A percentile compares a stretch with the other conserved stretches of the same genome.
Conservation (phyloP, 2,329 filamentous ascomycete species). For the Sarocladium kiliense region DNA sequence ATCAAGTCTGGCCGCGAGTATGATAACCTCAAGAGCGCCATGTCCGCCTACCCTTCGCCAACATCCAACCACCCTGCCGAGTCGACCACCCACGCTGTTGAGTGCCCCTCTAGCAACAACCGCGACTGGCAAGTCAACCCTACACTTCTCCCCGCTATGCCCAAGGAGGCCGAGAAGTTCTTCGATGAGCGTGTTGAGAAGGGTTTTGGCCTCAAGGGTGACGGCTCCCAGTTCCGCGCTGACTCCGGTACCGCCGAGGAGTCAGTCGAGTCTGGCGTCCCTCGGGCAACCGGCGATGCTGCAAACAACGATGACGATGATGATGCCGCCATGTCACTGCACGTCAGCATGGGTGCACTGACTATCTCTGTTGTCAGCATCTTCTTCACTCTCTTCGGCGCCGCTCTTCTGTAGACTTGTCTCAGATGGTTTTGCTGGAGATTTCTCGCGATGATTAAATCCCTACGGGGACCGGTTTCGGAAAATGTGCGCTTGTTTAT, state of each 20-base stretch:
- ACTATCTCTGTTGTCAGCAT: constrained; percentile 28
- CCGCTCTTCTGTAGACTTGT: constrained; percentile 30
- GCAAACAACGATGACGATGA: constrained; percentile 18
- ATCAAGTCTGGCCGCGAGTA: constrained; percentile 60
- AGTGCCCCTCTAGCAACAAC: constrained; percentile 44
- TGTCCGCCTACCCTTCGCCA: constrained; percentile 44
- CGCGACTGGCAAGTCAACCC: constrained; percentile 45
- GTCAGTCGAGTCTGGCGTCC: constrained; percentile 28
- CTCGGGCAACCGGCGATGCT: constrained; percentile 21
- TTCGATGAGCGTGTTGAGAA: constrained; percentile 48
- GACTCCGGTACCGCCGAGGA: constrained; percentile 42
- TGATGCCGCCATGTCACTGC: constrained; percentile 24
- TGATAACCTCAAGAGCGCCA: constrained; percentile 42
- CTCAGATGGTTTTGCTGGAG: not conserved
- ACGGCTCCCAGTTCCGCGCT: constrained; percentile 48
- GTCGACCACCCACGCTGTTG: constrained; percentile 38
- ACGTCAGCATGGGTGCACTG: constrained; percentile 26
- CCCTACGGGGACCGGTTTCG: not conserved
- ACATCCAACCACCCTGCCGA: constrained; percentile 40
- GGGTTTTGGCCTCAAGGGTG: constrained; percentile 47
- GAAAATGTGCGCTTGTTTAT: not conserved
- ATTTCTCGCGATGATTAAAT: not conserved
- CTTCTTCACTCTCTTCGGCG: constrained; percentile 32
- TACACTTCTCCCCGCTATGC: constrained; percentile 46
- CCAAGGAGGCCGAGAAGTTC: constrained; percentile 44